A percentile compares a stretch with the other conserved stretches of the same genome.
Conservation (phyloP, 2,329 filamentous ascomycete species). For the Talaromyces funiculosus region DNA sequence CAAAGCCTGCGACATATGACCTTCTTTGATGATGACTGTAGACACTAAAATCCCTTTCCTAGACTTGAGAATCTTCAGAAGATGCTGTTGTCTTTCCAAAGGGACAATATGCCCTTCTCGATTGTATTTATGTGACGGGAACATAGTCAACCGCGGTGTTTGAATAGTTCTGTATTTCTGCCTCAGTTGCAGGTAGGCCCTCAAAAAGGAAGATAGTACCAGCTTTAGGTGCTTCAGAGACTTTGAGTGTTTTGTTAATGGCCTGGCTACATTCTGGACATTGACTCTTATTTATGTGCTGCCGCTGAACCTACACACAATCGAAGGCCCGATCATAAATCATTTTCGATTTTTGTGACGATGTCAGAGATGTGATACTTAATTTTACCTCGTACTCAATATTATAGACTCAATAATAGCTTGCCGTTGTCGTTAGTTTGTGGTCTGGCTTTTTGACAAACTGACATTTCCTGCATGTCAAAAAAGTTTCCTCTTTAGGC, state of each 20-base stretch:
- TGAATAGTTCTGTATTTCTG: conserved; percentile 18
- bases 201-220: background rate
- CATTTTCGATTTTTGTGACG: background rate
- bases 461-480: conserved; percentile 3
- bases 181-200: conserved; percentile 13
- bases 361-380: background rate
- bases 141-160: conserved; percentile 30
- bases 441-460: conserved; percentile 1
- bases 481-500: conserved; percentile 6
- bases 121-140: conserved; percentile 30
- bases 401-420: background rate
- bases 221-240: background rate
- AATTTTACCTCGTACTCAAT: background rate
- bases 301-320: background rate
- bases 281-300: background rate
- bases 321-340: background rate
- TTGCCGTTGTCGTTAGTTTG: background rate
- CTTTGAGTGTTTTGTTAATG: background rate
- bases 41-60: conserved; percentile 29
- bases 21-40: conserved; percentile 25
- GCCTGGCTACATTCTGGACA: too few species aligned
- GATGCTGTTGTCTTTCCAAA: conserved; percentile 23
- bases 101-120: conserved; percentile 25
- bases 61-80: conserved; percentile 28
- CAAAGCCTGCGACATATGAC: conserved; percentile 25